Percentiles rank a stretch among this genome's conserved stretches.
Evolutionary conservation across 2,329 filamentous ascomycete genomes (phyloP).

Genomic region (Trichoderma brevicompactum): DNA sequence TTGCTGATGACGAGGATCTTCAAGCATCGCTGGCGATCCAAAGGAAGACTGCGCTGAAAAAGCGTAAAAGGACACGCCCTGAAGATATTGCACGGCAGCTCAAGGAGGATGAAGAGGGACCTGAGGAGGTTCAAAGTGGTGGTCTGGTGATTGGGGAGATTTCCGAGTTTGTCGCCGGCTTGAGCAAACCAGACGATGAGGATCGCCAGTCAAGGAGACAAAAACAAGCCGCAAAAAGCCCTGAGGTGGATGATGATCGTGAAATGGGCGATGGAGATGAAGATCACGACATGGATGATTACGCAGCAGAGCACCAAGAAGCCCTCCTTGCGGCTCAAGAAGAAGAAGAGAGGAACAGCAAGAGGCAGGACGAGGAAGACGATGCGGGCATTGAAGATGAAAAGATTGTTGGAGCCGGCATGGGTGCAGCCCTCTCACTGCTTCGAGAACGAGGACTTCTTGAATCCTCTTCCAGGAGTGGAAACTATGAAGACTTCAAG

Average conservation of each 20-base stretch:
- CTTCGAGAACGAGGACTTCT: constrained; percentile 85
- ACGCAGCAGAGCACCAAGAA: constrained; percentile 42
- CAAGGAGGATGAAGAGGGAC: constrained; percentile 60
- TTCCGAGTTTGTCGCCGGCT: constrained; percentile 87
- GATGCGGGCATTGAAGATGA: constrained; percentile 83
- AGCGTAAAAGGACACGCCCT: constrained; percentile 82
- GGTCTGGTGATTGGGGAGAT: constrained; percentile 95
- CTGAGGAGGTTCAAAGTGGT: constrained; percentile 43
- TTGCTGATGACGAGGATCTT: constrained; percentile 91
- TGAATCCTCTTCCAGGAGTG: constrained; percentile 63
- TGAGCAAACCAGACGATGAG: constrained; percentile 69
- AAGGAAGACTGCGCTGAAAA: constrained; percentile 82
- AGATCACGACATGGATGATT: constrained; percentile 42
- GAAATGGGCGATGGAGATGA: constrained; percentile 48
- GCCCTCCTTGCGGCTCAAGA: constrained; percentile 19
- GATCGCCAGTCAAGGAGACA: constrained; percentile 57
- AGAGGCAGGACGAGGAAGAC: constrained; percentile 43
- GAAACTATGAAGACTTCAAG: constrained; percentile 69
- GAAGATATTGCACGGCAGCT: constrained; percentile 87
- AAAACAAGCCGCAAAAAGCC: constrained; percentile 42
- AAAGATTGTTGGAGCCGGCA: constrained; percentile 73
- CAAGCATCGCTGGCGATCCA: constrained; percentile 86
- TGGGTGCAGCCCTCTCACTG: constrained; percentile 81
- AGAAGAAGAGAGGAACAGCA: constrained; percentile 42
- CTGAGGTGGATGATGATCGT: constrained; percentile 47